Base-by-base conservation (phyloP, 2,329 filamentous ascomycete species). In the Simplicillium sp. region DNA sequence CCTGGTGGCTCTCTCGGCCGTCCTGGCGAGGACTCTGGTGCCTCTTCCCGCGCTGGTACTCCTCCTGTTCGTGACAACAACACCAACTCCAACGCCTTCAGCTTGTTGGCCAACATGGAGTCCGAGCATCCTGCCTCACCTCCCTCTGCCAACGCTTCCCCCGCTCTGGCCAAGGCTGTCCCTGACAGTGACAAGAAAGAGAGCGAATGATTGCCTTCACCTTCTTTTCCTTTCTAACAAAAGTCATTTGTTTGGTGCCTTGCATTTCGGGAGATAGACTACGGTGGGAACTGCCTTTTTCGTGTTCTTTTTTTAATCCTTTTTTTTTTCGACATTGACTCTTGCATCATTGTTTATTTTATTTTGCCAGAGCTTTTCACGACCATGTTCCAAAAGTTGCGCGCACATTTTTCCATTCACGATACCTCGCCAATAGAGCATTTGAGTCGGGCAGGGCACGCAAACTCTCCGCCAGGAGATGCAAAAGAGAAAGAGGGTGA, bases 21-120 rank as follows among this genome's bases (percentile, higher is more conserved):
- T 53, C 76, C 80, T 46, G 81, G 80, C 45, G 88, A 94, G 54
- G 88, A 94, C 53, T 96, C 89, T 46, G 85, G 80, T 53, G 78
- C 82, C 50, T 94, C 87, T 41, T 96, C 89, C 45, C 82, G 92
- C 51, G 94, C 87, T 42, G 87, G 85, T 54, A 97, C 90, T 37
- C 89, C 89, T 41, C 85, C 88, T 36, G 76, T 75, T 15, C 63
- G 68, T 41, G 65, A 70, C 20, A 25, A 25, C 20, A 25, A 25
- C 20, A 33, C 31, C 46, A 59, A 54, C 56, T 79, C 82, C 51
- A 98, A 98, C 71, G 83, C 89, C 52, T 98, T 95, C 70, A 90
- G 75, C 57, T 64, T 77, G 48, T 66, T 80, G 47, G 75, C 73
- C 53, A 77, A 67, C 54, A 74, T 71, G 76, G 80, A 75, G 54